These are phyloP conservation scores for Trametes cingulata DNA, from an alignment of 768 basidiomycete genomes.

Conservation along the genomic window DNA sequence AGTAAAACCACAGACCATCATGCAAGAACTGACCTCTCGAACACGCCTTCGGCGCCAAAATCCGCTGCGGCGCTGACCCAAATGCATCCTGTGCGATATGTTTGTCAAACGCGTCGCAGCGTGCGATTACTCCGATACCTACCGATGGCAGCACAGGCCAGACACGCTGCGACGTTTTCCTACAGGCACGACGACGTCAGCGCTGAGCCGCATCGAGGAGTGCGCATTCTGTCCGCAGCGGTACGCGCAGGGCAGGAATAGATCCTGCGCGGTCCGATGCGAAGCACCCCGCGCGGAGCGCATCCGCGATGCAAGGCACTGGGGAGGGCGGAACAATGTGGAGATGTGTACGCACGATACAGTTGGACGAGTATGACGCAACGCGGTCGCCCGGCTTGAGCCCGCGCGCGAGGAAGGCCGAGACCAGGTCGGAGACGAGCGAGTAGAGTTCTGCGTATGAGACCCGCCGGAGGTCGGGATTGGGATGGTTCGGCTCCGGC, in stretches of 20 bases:
- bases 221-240: neutral
- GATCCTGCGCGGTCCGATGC: neutral
- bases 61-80: slow-evolving; percentile 85
- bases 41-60: slow-evolving; percentile 76
- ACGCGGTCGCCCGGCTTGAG: slow-evolving; percentile 69
- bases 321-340: neutral
- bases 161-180: slow-evolving; percentile 70
- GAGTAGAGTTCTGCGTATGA: slow-evolving; percentile 61
- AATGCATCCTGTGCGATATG: slow-evolving; percentile 50
- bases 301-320: neutral
- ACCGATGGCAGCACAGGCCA: slow-evolving; percentile 68
- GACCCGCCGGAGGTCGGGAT: slow-evolving; percentile 45
- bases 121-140: neutral
- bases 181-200: slow-evolving; percentile 28
- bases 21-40: slow-evolving; percentile 55
- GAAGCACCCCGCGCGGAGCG: neutral
- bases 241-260: neutral
- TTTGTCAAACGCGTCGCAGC: neutral
- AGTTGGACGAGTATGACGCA: slow-evolving; percentile 78
- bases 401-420: slow-evolving; percentile 53
- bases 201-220: neutral
- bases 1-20: slow-evolving; percentile 2
- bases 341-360: slow-evolving; percentile 52
- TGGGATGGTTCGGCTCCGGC: slow-evolving; percentile 51
- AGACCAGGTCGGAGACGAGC: slow-evolving; percentile 56